Conservation (phyloP, 148 eudicot species). For the Euryodendron excelsum region DNA sequence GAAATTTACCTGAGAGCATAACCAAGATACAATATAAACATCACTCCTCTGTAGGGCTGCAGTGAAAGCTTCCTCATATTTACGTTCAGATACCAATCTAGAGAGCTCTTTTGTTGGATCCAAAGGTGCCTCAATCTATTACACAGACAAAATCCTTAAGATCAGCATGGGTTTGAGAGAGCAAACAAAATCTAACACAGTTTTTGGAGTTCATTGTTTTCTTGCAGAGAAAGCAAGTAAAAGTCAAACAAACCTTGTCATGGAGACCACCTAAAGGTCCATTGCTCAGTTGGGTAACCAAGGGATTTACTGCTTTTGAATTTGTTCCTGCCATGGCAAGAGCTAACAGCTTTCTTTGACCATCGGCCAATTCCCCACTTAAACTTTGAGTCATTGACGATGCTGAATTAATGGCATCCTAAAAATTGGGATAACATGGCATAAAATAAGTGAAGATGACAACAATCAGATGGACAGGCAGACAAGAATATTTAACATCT, state of each 20-base stretch:
- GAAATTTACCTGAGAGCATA: constrained; percentile 84
- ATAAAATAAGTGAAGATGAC: background rate
- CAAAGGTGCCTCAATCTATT: constrained; percentile 78
- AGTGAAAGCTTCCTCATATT: constrained; percentile 91
- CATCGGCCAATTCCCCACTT: constrained; percentile 78
- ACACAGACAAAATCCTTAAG: constrained; percentile 14
- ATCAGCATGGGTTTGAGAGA: background rate
- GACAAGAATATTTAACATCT: background rate
- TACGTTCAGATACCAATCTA: constrained; percentile 71
- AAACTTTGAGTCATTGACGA: constrained; percentile 73
- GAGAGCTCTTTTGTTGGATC: constrained; percentile 89
- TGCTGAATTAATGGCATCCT: constrained; percentile 87
- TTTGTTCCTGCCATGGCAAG: constrained; percentile 74
- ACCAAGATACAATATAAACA: constrained; percentile 87
- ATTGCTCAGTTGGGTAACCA: constrained; percentile 67
- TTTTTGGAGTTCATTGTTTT: background rate
- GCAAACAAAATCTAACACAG: background rate
- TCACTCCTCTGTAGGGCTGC: constrained; percentile 94
- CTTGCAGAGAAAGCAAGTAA: background rate
- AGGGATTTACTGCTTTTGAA: constrained; percentile 53
- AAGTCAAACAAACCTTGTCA: constrained; percentile 58
- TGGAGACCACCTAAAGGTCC: constrained; percentile 79
- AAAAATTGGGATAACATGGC: constrained; percentile 13
- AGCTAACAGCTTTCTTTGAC: constrained; percentile 82
- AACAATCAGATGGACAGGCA: constrained; percentile 12